Evolutionary conservation across 169 alveolate genomes (phyloP).

Genomic region (Amoebophrya sp.): DNA sequence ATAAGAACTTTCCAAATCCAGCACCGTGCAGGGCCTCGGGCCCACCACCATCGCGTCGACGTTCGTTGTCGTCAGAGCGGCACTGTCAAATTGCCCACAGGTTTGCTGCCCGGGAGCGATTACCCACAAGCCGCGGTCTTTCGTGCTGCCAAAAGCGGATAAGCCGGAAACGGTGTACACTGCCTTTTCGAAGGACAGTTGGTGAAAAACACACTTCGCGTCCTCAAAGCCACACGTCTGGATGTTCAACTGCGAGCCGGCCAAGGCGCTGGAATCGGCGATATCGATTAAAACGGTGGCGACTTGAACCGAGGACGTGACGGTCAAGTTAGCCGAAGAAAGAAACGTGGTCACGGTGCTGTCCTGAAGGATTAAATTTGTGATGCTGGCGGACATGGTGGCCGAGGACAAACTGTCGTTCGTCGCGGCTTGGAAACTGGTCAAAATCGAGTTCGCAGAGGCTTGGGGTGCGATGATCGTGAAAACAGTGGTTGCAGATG

Average conservation of each 20-base stretch:
- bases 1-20: background rate
- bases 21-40: background rate
- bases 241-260: background rate
- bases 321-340: background rate
- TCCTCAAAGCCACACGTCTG: background rate
- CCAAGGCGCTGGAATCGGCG: background rate
- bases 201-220: background rate
- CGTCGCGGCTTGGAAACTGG: background rate
- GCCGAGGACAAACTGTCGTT: background rate
- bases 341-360: background rate
- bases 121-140: slow-evolving; percentile 6
- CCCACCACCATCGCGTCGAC: background rate
- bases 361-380: background rate
- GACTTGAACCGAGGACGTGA: background rate
- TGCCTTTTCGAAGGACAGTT: background rate
- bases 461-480: background rate
- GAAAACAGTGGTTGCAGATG: background rate
- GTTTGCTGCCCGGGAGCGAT: background rate
- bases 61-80: background rate
- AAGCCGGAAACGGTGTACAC: background rate
- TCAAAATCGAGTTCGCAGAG: background rate
- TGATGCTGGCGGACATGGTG: background rate
- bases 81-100: background rate
- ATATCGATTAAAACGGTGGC: background rate
- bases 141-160: background rate